phyloP scores from a whole-genome alignment of 1,284 basidiomycete genomes.

The Naganishia sp. region DNA sequence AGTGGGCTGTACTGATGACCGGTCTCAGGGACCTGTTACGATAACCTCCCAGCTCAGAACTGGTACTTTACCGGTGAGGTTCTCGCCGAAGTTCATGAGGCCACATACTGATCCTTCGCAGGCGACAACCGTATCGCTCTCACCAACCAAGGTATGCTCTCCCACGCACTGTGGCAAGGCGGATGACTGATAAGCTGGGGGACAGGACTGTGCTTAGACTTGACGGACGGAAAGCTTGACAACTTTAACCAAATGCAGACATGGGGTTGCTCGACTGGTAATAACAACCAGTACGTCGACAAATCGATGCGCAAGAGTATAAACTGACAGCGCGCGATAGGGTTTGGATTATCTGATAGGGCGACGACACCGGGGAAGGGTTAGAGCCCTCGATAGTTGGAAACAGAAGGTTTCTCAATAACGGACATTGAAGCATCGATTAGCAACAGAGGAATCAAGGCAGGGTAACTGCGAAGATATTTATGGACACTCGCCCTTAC shows the following conservation, averaged over 20 bases:
- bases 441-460: too few relatives aligned
- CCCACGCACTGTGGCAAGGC: not conserved
- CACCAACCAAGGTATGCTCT: slow-evolving; percentile 24
- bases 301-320: not conserved
- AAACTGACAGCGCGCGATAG: not conserved
- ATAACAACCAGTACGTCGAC: slow-evolving; percentile 22
- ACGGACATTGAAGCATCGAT: too few relatives aligned
- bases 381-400: not conserved
- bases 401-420: too few relatives aligned
- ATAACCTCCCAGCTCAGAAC: slow-evolving; percentile 31
- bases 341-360: not conserved
- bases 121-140: slow-evolving; percentile 38
- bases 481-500: too few relatives aligned
- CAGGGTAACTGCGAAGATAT: too few relatives aligned
- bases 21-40: slow-evolving; percentile 21
- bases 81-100: not conserved
- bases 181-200: too few relatives aligned
- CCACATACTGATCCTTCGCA: slow-evolving; percentile 4
- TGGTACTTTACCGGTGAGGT: slow-evolving; percentile 36
- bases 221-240: slow-evolving; percentile 35
- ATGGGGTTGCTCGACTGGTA: slow-evolving; percentile 35
- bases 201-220: slow-evolving; percentile 41
- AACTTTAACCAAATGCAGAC: slow-evolving; percentile 39
- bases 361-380: not conserved
- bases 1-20: not conserved